Evolutionary conservation across 345 rosid species (phyloP).

Genomic region (Leavenworthia alabamica): DNA sequence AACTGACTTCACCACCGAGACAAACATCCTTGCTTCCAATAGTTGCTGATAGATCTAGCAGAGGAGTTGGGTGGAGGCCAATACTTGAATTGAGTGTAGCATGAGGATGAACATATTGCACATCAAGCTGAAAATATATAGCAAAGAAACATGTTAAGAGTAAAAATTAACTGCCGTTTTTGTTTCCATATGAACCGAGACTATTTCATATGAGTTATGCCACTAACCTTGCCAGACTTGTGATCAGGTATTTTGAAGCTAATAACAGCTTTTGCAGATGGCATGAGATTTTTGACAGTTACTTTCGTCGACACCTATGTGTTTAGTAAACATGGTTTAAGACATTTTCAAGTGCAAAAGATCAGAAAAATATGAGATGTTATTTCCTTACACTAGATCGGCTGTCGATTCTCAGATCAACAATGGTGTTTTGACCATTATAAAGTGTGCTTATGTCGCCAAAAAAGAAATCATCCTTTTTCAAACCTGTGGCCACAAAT

Average conservation of each 20-base stretch:
- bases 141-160: neutral
- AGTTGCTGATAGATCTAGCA: conserved; percentile 66
- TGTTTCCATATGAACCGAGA: neutral
- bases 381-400: conserved; percentile 52
- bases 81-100: conserved; percentile 64
- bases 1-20: conserved; percentile 72
- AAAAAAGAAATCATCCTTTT: conserved; percentile 50
- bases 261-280: conserved; percentile 48
- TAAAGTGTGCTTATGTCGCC: conserved; percentile 66
- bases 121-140: conserved; percentile 49
- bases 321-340: neutral
- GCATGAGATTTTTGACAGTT: conserved; percentile 51
- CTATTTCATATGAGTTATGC: conserved; percentile 11
- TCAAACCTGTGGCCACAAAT: conserved; percentile 64
- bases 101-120: conserved; percentile 70
- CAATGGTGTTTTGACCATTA: conserved; percentile 54
- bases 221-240: conserved; percentile 88
- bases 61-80: conserved; percentile 73
- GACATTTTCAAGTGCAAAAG: neutral
- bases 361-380: neutral
- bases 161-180: neutral
- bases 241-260: conserved; percentile 81
- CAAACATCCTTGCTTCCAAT: conserved; percentile 54
- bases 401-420: conserved; percentile 71
- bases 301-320: conserved; percentile 61